Conservation (phyloP, 1,139 yeast genomes). For the Fermentozyma sake region DNA sequence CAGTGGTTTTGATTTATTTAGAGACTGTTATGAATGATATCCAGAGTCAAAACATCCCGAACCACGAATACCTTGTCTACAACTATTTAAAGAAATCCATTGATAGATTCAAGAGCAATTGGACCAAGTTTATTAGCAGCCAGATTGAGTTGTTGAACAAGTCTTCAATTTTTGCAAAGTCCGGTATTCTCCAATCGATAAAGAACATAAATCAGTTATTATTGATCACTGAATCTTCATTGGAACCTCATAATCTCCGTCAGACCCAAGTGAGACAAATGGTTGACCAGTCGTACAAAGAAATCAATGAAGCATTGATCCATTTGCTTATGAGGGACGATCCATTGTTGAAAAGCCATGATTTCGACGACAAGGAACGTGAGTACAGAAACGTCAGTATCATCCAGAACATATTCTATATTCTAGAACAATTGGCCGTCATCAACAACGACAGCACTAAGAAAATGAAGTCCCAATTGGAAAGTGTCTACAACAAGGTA, state of each 20-base stretch:
- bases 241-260: constrained; percentile 16
- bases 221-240: constrained; percentile 31
- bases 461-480: constrained; percentile 41
- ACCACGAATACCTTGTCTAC: constrained; percentile 62
- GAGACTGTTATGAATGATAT: constrained; percentile 37
- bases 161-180: constrained; percentile 40
- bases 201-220: constrained; percentile 32
- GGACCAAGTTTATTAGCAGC: constrained; percentile 56
- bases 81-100: constrained; percentile 48
- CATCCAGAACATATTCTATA: constrained; percentile 58
- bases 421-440: constrained; percentile 46
- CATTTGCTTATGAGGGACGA: constrained; percentile 39
- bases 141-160: constrained; percentile 55
- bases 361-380: constrained; percentile 54
- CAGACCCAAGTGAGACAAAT: constrained; percentile 26
- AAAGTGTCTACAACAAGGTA: constrained; percentile 45
- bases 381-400: constrained; percentile 56
- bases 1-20: constrained; percentile 35
- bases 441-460: constrained; percentile 24
- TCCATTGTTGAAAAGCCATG: constrained; percentile 41
- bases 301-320: constrained; percentile 30
- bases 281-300: constrained; percentile 39
- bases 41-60: constrained; percentile 25
- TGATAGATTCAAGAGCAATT: constrained; percentile 48
- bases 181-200: constrained; percentile 34